Percentiles rank a stretch among this genome's conserved stretches.
Evolutionary conservation across 169 alveolate genomes (phyloP).

Genomic region (Plasmodium adleri): DNA sequence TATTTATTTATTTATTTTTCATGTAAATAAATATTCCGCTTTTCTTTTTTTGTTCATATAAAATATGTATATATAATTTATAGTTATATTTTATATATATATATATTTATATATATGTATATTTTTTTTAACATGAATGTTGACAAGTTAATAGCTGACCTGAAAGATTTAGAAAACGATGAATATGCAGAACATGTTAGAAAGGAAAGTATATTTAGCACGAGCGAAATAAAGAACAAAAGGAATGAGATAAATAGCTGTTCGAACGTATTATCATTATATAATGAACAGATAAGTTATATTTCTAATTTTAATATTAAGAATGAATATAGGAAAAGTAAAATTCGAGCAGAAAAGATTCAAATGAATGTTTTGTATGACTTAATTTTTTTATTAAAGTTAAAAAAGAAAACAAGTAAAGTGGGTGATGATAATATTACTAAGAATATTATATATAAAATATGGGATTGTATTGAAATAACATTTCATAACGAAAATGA

Average conservation of each 20-base stretch:
- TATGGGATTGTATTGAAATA: conserved; percentile 22
- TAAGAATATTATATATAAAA: conserved; percentile 8
- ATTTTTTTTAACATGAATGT: conserved; percentile 12
- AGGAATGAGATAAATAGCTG: neutral
- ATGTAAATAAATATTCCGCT: no score
- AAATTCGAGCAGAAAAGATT: conserved; percentile 40
- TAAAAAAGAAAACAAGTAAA: conserved; percentile 2
- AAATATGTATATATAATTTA: neutral
- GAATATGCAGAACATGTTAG: neutral
- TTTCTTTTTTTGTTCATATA: no score
- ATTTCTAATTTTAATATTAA: conserved; percentile 59
- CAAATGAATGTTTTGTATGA: conserved; percentile 29
- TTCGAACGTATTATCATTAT: neutral
- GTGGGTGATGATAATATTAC: neutral
- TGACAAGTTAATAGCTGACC: conserved; percentile 28
- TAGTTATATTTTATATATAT: neutral
- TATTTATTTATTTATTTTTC: no score
- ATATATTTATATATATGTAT: conserved; percentile 8
- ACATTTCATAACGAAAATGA: conserved; percentile 57
- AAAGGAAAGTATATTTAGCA: neutral
- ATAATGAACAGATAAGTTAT: conserved; percentile 20
- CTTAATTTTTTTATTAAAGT: conserved; percentile 52
- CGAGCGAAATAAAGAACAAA: neutral
- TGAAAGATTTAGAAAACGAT: conserved; percentile 33
- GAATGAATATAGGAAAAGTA: conserved; percentile 40